A percentile compares a stretch with the other conserved stretches of the same genome.
Evolutionary conservation across 1,284 basidiomycete genomes (phyloP).

Genomic region (Cerioporus squamosus): DNA sequence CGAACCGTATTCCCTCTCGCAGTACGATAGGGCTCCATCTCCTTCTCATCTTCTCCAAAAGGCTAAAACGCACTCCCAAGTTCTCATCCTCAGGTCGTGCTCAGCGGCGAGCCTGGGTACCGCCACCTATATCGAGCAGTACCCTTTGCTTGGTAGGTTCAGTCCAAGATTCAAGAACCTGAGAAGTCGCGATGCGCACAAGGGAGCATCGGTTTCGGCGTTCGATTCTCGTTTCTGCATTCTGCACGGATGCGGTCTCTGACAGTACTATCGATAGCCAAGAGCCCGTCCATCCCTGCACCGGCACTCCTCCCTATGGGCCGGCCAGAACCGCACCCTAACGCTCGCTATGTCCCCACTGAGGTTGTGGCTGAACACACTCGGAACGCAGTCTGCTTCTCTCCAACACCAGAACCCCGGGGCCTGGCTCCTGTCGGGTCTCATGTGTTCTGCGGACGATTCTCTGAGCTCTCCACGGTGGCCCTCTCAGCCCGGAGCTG

Average conservation of each 20-base stretch:
- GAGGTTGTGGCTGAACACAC: conserved; percentile 5
- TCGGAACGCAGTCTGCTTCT: not conserved
- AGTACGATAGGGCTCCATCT: not conserved
- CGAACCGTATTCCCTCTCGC: not conserved
- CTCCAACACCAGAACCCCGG: not conserved
- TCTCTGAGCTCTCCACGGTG: conserved; percentile 1
- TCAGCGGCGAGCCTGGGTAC: conserved; percentile 23
- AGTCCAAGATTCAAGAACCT: conserved; percentile 9
- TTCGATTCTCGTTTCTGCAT: not conserved
- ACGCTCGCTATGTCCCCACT: conserved; percentile 1
- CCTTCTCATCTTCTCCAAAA: conserved; percentile 3
- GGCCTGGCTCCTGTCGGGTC: not conserved
- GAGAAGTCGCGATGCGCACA: conserved; percentile 17
- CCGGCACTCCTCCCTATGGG: not conserved
- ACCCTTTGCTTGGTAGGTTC: conserved; percentile 19
- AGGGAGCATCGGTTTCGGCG: conserved; percentile 3
- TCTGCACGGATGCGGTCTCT: not conserved
- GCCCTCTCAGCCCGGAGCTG: conserved; percentile 1
- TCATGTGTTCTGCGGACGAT: conserved; percentile 15
- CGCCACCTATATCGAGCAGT: conserved; percentile 21
- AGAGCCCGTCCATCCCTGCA: not conserved
- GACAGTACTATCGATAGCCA: conserved; percentile 5
- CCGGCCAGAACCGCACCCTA: not conserved
- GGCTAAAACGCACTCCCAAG: conserved; percentile 5
- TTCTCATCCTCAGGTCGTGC: conserved; percentile 15